Conservation (phyloP, 2,329 filamentous ascomycete genomes). For the Ophiostoma ulmi region DNA sequence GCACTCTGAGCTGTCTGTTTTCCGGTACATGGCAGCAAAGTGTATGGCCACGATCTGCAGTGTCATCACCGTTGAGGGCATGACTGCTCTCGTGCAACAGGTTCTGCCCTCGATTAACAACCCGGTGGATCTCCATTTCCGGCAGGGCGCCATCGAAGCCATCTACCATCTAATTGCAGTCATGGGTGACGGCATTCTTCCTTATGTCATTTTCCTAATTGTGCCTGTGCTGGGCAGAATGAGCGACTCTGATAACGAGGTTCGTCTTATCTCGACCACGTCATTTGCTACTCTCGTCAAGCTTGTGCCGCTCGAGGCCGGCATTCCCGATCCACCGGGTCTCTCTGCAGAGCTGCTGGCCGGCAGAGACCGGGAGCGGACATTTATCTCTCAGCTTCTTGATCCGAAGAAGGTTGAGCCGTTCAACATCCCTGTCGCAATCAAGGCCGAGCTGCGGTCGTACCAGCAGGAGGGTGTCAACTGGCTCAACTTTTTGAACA, state of each 20-base stretch:
- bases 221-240: conserved; percentile 94
- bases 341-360: conserved; percentile 82
- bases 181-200: conserved; percentile 93
- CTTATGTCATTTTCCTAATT: conserved; percentile 98
- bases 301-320: conserved; percentile 90
- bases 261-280: conserved; percentile 88
- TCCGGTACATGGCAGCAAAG: conserved; percentile 94
- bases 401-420: conserved; percentile 95
- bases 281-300: conserved; percentile 97
- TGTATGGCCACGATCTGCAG: conserved; percentile 97
- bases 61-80: conserved; percentile 87
- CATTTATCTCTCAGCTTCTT: conserved; percentile 93
- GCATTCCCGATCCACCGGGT: conserved; percentile 92
- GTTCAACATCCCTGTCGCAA: conserved; percentile 89
- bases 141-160: conserved; percentile 90
- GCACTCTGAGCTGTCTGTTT: conserved; percentile 81
- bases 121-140: conserved; percentile 76
- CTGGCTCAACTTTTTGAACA: conserved; percentile 96
- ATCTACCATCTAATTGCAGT: conserved; percentile 97
- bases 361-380: conserved; percentile 87
- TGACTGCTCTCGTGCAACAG: conserved; percentile 91
- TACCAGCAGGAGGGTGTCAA: conserved; percentile 99
- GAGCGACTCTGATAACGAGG: conserved; percentile 96
- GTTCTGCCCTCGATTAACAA: conserved; percentile 91
- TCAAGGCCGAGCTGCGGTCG: conserved; percentile 91